Base-by-base conservation (phyloP, 306 rosid species). In the Astragalus membranaceus region DNA sequence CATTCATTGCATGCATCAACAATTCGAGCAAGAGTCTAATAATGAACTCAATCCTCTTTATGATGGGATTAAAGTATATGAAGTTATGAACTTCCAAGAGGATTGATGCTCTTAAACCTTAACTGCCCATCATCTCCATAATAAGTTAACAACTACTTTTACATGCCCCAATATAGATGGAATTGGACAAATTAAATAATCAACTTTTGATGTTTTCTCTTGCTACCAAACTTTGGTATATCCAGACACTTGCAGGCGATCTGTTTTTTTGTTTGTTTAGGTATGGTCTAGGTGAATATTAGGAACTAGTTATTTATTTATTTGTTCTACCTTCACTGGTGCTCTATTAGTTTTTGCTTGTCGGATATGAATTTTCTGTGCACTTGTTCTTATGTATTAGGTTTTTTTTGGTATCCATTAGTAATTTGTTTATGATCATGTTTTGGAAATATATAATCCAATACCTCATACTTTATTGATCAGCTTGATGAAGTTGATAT, bases 401-500 rank as follows among this genome's bases (percentile, higher is more conserved):
- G 36, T 7, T 56, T 59, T 29, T 60, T 43, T 52, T 8, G 14
- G 16, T 35, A 15, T 57, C 56, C 63, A 55, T 33, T 44, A 12
- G 48, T 50, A 16, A 7, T 10, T 20, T 20, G 20, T 52, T 66
- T 12, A 39, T 20, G 16, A 13, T 77, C 53, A 73, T 41, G 59
- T 20, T 79, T 56, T 17, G 11, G 60, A 58, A 67, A 47, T 32
- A 36, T 69, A 55, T 51, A 50, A 48, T 47, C 70, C 56, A 75
- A 73, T 58, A 11, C 29, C 62, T 29, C 23, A 65, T 74, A 77
- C 74, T 66, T 47, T 79, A 58, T 50, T 62, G 67, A 65, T 63
- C 85, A 90, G 95, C 87, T 91, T 51, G 99, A 94, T 76, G 99
- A 94, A 83, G 96, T 91, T 42, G 97, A 94, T 84, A 91, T 91